These are phyloP conservation scores for Metschnikowia orientalis DNA, from an alignment of 805 yeast species.

Conservation along the genomic window DNA sequence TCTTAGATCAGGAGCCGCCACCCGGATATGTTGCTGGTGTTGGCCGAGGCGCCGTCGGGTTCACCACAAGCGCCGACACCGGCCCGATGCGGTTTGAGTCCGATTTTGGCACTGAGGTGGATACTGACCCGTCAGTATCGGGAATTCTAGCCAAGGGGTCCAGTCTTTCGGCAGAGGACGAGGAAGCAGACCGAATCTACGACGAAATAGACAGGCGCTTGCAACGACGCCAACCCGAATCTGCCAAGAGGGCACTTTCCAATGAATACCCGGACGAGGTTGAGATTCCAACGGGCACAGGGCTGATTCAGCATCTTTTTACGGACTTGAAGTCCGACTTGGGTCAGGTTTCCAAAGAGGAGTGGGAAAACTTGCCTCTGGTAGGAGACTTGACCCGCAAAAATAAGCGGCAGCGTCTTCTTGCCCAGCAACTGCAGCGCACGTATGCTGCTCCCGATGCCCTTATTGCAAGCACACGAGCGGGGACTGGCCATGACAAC, in stretches of 20 bases:
- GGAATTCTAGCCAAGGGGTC: conserved; percentile 27
- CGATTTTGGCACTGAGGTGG: conserved; percentile 13
- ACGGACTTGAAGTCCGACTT: conserved; percentile 64
- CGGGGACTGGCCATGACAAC: conserved; percentile 11
- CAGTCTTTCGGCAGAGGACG: conserved; percentile 49
- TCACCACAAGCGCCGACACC: conserved; percentile 77
- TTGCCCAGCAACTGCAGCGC: conserved; percentile 59
- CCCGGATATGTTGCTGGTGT: conserved; percentile 87
- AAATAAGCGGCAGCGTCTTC: conserved; percentile 66
- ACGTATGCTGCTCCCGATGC: conserved; percentile 82
- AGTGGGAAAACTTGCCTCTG: conserved; percentile 84
- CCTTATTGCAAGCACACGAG: conserved; percentile 37
- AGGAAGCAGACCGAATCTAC: conserved; percentile 74
- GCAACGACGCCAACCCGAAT: conserved; percentile 21
- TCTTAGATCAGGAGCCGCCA: conserved; percentile 83
- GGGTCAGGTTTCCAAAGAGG: conserved; percentile 53
- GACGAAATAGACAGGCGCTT: conserved; percentile 59
- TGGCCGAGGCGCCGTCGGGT: conserved; percentile 94
- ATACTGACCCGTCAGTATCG: conserved; percentile 29
- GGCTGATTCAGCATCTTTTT: conserved; percentile 46
- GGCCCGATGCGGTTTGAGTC: conserved; percentile 34
- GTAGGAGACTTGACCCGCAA: conserved; percentile 80
- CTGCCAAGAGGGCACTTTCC: no score
- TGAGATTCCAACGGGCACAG: conserved; percentile 14
- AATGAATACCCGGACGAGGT: conserved; percentile 5